phyloP scores from a whole-genome alignment of 345 rosid species.

The Gossypium arboreum region DNA sequence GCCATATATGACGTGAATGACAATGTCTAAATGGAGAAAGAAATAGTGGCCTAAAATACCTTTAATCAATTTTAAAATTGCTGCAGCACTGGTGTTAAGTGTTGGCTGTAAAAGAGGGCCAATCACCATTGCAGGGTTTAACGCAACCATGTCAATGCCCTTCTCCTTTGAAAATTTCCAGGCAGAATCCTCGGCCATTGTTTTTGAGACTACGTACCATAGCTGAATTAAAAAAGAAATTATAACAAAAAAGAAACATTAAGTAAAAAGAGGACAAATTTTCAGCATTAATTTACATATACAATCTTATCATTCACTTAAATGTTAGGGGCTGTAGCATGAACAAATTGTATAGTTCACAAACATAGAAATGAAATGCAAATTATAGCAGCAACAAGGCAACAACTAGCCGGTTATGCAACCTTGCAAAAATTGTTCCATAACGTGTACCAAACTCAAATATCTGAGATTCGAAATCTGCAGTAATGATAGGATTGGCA shows the following conservation, averaged over 20 bases:
- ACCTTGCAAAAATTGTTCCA: background rate
- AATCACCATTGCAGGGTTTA: conserved; percentile 88
- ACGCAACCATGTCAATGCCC: conserved; percentile 61
- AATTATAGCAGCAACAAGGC: background rate
- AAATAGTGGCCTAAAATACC: background rate
- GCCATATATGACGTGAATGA: background rate
- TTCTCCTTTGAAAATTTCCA: conserved; percentile 81
- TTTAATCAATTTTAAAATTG: conserved; percentile 63
- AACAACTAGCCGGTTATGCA: no score
- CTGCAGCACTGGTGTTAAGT: conserved; percentile 80
- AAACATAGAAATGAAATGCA: background rate
- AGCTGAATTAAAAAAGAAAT: conserved; percentile 31
- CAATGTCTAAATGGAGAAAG: no score
- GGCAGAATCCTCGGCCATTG: conserved; percentile 76
- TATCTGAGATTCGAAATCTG: background rate
- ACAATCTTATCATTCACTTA: no score
- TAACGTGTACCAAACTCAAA: no score
- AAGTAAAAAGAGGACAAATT: no score
- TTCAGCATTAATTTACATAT: no score
- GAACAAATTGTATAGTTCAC: background rate
- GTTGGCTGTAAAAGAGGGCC: conserved; percentile 92
- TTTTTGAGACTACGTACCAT: conserved; percentile 85
- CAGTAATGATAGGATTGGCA: background rate
- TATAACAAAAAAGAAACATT: background rate
- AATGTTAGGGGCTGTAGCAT: background rate